These are phyloP conservation scores for Arthrobotrys conoides DNA, from an alignment of 2,329 filamentous ascomycete genomes.

Conservation along the genomic window DNA sequence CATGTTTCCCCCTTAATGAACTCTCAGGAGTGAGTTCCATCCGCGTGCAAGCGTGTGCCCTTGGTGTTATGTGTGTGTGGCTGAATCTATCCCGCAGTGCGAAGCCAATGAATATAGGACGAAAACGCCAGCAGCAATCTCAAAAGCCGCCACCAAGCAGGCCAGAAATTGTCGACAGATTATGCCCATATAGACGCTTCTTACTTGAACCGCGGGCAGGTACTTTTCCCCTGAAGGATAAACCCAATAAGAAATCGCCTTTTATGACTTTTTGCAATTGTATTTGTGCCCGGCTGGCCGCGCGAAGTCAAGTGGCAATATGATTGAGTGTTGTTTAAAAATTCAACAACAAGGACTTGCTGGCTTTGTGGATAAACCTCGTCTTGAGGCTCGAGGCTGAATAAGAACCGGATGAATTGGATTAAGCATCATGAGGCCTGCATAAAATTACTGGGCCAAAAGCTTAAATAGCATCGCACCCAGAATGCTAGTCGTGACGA, in stretches of 20 bases:
- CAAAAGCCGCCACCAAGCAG: background rate
- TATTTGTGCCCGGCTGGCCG: too few species aligned
- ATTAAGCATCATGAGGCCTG: background rate
- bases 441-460: background rate
- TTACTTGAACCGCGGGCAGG: too few species aligned
- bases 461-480: background rate
- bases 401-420: background rate
- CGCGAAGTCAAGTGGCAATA: too few species aligned
- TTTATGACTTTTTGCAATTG: too few species aligned
- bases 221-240: too few species aligned
- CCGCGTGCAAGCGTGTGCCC: background rate
- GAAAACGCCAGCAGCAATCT: conserved; percentile 34
- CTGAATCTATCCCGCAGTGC: conserved; percentile 22
- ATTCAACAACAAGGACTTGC: too few species aligned
- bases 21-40: background rate
- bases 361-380: too few species aligned
- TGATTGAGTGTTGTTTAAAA: too few species aligned
- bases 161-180: background rate
- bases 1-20: conserved; percentile 17
- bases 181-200: too few species aligned
- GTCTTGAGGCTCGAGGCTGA: background rate
- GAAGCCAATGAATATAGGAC: conserved; percentile 22
- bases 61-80: background rate
- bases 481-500: background rate
- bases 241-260: too few species aligned